phyloP scores from a whole-genome alignment of 768 basidiomycete genomes.

The Tricholoma hemisulphureum region DNA sequence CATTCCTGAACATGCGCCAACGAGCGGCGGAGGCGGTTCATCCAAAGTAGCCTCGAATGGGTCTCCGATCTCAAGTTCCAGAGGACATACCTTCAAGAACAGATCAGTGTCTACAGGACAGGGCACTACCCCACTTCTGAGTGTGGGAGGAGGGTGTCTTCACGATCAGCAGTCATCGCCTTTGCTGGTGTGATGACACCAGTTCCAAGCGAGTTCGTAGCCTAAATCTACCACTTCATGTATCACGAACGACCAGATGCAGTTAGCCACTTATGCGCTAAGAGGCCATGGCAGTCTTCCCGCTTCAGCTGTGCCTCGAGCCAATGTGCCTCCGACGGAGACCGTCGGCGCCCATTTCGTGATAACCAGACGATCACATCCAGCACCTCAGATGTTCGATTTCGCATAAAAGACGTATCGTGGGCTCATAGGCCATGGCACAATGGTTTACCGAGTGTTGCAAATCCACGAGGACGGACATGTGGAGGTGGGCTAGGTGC shows the following conservation, averaged over 20 bases:
- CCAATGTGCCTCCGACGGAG: no score
- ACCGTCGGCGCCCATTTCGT: slow-evolving; percentile 1
- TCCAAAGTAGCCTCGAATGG: not conserved
- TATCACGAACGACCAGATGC: not conserved
- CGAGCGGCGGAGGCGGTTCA: not conserved
- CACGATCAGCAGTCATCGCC: no score
- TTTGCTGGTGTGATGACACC: no score
- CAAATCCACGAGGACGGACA: not conserved
- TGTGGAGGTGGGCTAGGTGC: not conserved
- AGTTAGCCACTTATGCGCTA: slow-evolving; percentile 1
- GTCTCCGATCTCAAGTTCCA: not conserved
- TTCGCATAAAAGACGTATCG: not conserved
- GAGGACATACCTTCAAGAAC: not conserved
- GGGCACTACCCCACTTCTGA: no score
- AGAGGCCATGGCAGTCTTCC: slow-evolving; percentile 19
- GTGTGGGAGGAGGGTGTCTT: no score
- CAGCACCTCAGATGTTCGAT: not conserved
- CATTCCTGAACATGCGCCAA: not conserved
- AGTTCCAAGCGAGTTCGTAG: no score
- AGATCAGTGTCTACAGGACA: not conserved
- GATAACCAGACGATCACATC: not conserved
- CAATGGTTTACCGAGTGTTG: slow-evolving; percentile 11
- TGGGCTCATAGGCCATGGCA: slow-evolving; percentile 18
- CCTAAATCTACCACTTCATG: no score
- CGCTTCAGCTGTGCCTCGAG: no score